These are phyloP conservation scores for Nicotiana paniculata DNA, from an alignment of 257 asterid species.

Conservation along the genomic window DNA sequence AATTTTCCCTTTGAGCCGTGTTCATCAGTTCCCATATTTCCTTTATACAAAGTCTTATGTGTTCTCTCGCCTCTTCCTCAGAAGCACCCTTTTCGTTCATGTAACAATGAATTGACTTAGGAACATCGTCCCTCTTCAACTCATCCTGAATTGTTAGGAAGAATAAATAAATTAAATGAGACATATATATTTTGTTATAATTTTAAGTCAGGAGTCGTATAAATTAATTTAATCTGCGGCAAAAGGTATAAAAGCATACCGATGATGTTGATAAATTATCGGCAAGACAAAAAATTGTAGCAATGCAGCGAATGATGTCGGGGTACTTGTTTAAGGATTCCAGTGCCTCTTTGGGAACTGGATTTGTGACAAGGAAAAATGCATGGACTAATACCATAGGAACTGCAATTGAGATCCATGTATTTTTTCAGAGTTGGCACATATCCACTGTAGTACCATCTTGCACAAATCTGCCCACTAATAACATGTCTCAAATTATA, in stretches of 20 bases:
- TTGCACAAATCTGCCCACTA: conserved; percentile 16
- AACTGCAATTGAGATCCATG: background rate
- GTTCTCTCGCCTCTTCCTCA: conserved; percentile 7
- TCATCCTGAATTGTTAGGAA: conserved; percentile 8
- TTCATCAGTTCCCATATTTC: background rate
- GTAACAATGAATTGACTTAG: background rate
- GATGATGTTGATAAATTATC: background rate
- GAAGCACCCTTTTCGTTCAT: background rate
- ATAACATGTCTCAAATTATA: background rate
- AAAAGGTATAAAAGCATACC: conserved; percentile 7
- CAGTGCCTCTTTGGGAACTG: background rate
- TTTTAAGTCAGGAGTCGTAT: background rate
- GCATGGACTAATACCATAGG: conserved; percentile 6
- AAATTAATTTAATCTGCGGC: too few relatives aligned
- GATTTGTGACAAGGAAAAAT: conserved; percentile 16
- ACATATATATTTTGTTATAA: background rate
- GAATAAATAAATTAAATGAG: conserved; percentile 2
- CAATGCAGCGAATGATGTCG: background rate
- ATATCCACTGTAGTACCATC: conserved; percentile 23
- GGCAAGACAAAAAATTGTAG: conserved; percentile 7
- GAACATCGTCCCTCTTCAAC: background rate
- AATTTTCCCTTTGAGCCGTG: background rate
- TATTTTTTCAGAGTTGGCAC: conserved; percentile 6
- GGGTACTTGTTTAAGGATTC: background rate
- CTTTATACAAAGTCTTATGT: background rate